Percentiles rank a stretch among this genome's conserved stretches.
These are phyloP conservation scores for Cichorium intybus DNA, from an alignment of 140 eudicot species.

Conservation along the genomic window DNA sequence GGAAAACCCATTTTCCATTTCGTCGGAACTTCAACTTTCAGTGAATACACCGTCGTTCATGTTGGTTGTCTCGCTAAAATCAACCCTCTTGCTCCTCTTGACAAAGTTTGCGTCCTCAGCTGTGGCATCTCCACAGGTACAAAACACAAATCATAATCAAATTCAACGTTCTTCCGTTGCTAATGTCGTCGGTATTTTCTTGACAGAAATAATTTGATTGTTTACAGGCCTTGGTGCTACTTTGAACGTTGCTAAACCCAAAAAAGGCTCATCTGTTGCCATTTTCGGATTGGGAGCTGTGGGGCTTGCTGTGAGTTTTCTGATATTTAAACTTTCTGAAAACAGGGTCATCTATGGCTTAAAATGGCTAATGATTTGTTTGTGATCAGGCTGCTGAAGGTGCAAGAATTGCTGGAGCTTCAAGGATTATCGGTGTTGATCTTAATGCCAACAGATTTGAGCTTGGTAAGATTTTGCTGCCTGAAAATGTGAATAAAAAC, in stretches of 20 bases:
- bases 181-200: not conserved
- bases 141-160: not conserved
- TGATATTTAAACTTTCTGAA: not conserved
- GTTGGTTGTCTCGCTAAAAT: constrained; percentile 75
- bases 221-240: constrained; percentile 64
- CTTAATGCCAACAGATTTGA: constrained; percentile 55
- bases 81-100: constrained; percentile 79
- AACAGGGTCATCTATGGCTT: not conserved
- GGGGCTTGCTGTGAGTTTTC: constrained; percentile 70
- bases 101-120: constrained; percentile 78
- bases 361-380: not conserved
- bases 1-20: constrained; percentile 76
- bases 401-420: constrained; percentile 79
- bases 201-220: not conserved
- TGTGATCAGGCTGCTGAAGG: constrained; percentile 72
- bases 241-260: constrained; percentile 67
- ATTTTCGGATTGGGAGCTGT: constrained; percentile 79
- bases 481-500: not conserved
- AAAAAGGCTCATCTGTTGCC: constrained; percentile 61
- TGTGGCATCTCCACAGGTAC: constrained; percentile 86
- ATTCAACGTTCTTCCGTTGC: not conserved
- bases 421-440: constrained; percentile 76
- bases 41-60: constrained; percentile 85
- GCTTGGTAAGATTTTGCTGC: constrained; percentile 30
- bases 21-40: constrained; percentile 79